These are phyloP conservation scores for Physocladia obscura DNA, from an alignment of 192 early-diverging fungal species.

Conservation along the genomic window DNA sequence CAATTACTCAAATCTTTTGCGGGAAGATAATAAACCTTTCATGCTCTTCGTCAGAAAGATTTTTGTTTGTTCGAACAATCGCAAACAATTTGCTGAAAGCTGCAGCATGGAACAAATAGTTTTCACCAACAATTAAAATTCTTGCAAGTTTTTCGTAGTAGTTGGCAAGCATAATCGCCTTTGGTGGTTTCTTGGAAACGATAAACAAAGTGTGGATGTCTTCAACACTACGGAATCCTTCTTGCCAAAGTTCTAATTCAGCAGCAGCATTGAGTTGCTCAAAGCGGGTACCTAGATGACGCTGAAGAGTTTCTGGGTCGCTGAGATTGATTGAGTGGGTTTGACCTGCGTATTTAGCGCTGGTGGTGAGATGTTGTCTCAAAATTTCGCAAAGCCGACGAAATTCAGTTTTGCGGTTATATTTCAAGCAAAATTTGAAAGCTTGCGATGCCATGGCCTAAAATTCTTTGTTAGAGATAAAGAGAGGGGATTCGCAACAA, in stretches of 20 bases:
- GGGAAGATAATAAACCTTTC: constrained; percentile 40
- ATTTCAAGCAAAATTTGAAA: constrained; percentile 93
- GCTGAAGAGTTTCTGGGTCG: constrained; percentile 94
- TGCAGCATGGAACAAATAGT: constrained; percentile 97
- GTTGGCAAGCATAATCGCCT: constrained; percentile 93
- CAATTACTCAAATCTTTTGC: not conserved
- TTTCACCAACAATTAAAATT: constrained; percentile 95
- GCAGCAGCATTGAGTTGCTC: constrained; percentile 92
- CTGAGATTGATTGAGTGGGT: constrained; percentile 91
- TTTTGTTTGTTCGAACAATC: constrained; percentile 73
- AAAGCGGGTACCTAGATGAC: constrained; percentile 95
- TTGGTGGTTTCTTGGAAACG: constrained; percentile 84
- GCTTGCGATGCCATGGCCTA: constrained; percentile 78
- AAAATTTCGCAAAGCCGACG: constrained; percentile 95
- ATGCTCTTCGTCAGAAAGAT: constrained; percentile 83
- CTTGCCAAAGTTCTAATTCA: constrained; percentile 98
- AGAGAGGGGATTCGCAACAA: not conserved
- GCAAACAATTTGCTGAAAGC: constrained; percentile 85
- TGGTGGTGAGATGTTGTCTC: constrained; percentile 85
- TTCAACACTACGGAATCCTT: constrained; percentile 94
- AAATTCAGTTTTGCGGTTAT: constrained; percentile 97
- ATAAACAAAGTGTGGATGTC: constrained; percentile 91
- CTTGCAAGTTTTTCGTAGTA: constrained; percentile 98
- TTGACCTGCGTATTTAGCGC: constrained; percentile 90
- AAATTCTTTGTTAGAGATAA: not conserved